Percentiles rank a stretch among this genome's conserved stretches.
phyloP scores from a whole-genome alignment of 495 filamentous ascomycete genomes.

The Acidiella bohemica region DNA sequence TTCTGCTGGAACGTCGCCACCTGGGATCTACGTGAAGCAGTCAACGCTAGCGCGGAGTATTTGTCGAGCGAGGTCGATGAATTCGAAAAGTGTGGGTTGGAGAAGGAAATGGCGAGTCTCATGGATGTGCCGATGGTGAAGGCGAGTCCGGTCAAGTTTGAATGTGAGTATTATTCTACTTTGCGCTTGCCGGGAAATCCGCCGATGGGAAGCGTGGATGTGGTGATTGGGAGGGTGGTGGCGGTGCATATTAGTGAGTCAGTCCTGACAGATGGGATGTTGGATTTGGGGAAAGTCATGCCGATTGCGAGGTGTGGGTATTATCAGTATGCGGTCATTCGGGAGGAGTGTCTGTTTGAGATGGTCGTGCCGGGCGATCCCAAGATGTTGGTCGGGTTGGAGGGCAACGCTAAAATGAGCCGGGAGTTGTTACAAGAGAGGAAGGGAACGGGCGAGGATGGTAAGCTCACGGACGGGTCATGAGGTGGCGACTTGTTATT shows the following conservation, averaged over 20 bases:
- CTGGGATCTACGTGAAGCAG: conserved; percentile 37
- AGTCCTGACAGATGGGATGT: conserved; percentile 36
- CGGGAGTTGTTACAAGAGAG: no score
- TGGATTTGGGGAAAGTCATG: conserved; percentile 41
- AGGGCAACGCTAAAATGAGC: conserved; percentile 23
- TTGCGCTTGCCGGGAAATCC: conserved; percentile 39
- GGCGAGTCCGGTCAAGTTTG: conserved; percentile 41
- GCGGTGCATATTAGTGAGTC: conserved; percentile 41
- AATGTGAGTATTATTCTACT: conserved; percentile 42
- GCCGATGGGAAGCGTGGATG: conserved; percentile 40
- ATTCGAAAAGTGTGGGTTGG: conserved; percentile 35
- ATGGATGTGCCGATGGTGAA: conserved; percentile 38
- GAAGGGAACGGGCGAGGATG: no score
- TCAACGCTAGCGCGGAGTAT: conserved; percentile 39
- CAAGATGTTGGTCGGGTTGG: conserved; percentile 20
- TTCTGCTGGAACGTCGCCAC: conserved; percentile 49
- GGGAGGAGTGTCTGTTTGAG: conserved; percentile 12
- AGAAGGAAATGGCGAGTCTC: conserved; percentile 32
- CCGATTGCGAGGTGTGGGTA: conserved; percentile 50
- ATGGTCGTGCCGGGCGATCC: conserved; percentile 24
- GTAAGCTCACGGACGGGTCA: no score
- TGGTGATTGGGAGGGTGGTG: conserved; percentile 44
- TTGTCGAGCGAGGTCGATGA: conserved; percentile 36
- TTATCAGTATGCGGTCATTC: conserved; percentile 34
- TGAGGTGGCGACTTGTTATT: no score